Conservation (phyloP, 2,329 filamentous ascomycete species). For the Chaetomiaceae sp. region DNA sequence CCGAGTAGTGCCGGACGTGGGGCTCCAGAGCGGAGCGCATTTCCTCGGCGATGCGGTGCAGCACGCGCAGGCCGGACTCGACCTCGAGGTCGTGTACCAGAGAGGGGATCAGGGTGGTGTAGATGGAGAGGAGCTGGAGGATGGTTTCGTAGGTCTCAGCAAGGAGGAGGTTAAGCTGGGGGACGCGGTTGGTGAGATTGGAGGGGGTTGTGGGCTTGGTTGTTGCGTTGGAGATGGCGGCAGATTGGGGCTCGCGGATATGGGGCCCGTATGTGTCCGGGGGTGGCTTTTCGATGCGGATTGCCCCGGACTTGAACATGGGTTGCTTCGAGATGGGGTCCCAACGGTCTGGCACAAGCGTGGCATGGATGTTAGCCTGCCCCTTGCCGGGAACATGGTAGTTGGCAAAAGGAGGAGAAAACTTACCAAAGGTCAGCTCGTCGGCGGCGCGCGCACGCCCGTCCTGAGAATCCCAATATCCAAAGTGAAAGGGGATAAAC, state of each 20-base stretch:
- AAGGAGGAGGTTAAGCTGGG: constrained; percentile 32
- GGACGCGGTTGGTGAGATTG: constrained; percentile 21
- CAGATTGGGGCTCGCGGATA: constrained; percentile 27
- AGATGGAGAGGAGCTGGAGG: constrained; percentile 26
- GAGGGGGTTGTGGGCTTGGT: neutral
- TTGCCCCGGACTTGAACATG: constrained; percentile 34
- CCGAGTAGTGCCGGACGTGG: constrained; percentile 26
- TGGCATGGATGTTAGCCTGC: neutral
- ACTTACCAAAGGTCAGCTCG: constrained; percentile 34
- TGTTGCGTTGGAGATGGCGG: constrained; percentile 18
- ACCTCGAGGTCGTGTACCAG: constrained; percentile 31
- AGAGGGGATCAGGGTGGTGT: constrained; percentile 24
- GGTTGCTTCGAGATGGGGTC: constrained; percentile 37
- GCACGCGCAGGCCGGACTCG: constrained; percentile 28
- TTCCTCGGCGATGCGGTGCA: constrained; percentile 26
- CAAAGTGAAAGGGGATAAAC: constrained; percentile 38
- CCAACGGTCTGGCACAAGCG: constrained; percentile 15
- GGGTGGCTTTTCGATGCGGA: constrained; percentile 30
- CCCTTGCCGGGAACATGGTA: too few relatives aligned
- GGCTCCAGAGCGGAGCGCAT: constrained; percentile 24
- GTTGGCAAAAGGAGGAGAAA: too few relatives aligned
- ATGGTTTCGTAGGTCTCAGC: constrained; percentile 30
- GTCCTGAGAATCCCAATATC: constrained; percentile 34
- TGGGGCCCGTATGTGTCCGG: neutral
- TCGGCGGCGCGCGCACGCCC: constrained; percentile 33